Evolutionary conservation across 352 stramenopile genomes (phyloP).

Genomic region (Phytopythium litorale): DNA sequence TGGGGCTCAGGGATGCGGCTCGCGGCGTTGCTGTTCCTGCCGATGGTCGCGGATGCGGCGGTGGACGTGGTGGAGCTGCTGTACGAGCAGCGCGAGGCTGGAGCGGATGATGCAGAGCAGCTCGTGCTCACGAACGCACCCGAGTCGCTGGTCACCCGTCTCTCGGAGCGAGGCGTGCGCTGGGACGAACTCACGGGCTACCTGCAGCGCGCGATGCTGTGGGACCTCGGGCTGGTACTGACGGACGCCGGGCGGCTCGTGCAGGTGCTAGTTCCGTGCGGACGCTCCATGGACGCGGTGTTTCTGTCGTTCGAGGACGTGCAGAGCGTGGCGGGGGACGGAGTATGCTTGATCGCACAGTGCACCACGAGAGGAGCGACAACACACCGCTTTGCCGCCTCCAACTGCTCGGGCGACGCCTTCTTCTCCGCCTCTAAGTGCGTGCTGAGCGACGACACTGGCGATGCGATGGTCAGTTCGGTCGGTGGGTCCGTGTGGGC

Average conservation of each 20-base stretch:
- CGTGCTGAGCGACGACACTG: conserved; percentile 22
- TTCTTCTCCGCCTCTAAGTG: conserved; percentile 29
- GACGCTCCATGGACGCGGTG: conserved; percentile 37
- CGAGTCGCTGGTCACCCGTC: conserved; percentile 16
- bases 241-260: conserved; percentile 26
- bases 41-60: conserved; percentile 1
- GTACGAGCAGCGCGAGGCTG: conserved; percentile 14
- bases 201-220: conserved; percentile 51
- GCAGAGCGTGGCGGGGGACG: conserved; percentile 4
- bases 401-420: conserved; percentile 21
- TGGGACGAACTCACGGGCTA: conserved; percentile 32
- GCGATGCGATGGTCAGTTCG: conserved; percentile 9
- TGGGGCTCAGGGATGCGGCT: background rate
- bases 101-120: conserved; percentile 2
- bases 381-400: conserved; percentile 25
- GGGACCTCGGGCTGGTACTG: conserved; percentile 44
- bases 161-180: conserved; percentile 19
- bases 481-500: conserved; percentile 33
- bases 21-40: background rate
- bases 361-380: conserved; percentile 11
- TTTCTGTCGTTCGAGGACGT: conserved; percentile 32
- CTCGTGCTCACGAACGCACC: conserved; percentile 21
- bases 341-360: conserved; percentile 1
- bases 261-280: conserved; percentile 45
- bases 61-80: conserved; percentile 22